Percentiles rank a stretch among this genome's conserved stretches.
These are phyloP conservation scores for Talinum fruticosum DNA, from an alignment of 148 eudicot genomes.

Conservation along the genomic window DNA sequence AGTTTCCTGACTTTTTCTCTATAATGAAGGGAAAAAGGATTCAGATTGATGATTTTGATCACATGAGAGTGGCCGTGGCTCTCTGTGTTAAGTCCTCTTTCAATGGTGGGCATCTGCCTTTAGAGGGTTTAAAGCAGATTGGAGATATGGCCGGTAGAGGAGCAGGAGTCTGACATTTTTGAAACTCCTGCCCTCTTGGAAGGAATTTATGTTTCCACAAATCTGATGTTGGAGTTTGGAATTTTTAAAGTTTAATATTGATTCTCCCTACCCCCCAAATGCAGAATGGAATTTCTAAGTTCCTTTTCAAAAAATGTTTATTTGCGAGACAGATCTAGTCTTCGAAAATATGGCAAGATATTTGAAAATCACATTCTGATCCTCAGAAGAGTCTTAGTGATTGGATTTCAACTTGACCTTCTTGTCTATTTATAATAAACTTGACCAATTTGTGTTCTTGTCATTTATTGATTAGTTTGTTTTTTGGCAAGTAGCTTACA, in stretches of 20 bases:
- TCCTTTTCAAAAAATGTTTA: not conserved
- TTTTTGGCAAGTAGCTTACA: slow-evolving; percentile 14
- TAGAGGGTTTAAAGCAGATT: not conserved
- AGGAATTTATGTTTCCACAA: too few species aligned
- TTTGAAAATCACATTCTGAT: not conserved
- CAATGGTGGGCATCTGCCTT: not conserved
- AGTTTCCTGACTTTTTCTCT: not conserved
- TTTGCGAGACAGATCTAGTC: not conserved
- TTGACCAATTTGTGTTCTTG: not conserved
- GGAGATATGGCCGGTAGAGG: not conserved
- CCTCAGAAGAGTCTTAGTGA: not conserved
- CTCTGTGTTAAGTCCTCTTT: not conserved
- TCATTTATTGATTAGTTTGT: not conserved
- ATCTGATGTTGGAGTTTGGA: too few species aligned
- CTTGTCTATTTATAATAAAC: not conserved
- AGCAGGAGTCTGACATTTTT: not conserved
- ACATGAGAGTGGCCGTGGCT: not conserved
- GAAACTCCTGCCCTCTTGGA: not conserved
- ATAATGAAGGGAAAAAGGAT: not conserved
- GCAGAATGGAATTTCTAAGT: not conserved
- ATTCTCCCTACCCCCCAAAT: too few species aligned
- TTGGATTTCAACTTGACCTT: not conserved
- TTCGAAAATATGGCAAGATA: not conserved
- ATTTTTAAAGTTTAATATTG: too few species aligned
- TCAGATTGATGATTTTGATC: not conserved